Conservation (phyloP, 768 basidiomycete species). For the Tephrocybe sp. region DNA sequence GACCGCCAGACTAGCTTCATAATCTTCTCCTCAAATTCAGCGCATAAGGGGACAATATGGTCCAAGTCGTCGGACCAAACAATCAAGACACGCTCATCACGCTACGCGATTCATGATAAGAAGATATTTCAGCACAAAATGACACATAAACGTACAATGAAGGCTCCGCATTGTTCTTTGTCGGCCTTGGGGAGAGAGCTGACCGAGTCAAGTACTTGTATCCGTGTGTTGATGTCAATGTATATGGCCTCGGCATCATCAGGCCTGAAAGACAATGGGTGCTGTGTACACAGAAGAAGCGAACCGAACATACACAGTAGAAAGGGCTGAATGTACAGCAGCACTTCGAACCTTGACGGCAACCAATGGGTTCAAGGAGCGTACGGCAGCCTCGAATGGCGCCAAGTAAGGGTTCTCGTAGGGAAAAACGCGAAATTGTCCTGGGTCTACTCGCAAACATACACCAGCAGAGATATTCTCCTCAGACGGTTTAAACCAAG, state of each 20-base stretch:
- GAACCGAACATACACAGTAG: conserved; percentile 50
- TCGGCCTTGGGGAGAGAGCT: conserved; percentile 68
- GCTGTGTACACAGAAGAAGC: background rate
- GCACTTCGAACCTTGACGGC: conserved; percentile 80
- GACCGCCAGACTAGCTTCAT: conserved; percentile 55
- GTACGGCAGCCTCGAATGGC: conserved; percentile 80
- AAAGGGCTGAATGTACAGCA: conserved; percentile 75
- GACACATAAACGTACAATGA: conserved; percentile 52
- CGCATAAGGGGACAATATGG: conserved; percentile 68
- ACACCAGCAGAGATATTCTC: conserved; percentile 81
- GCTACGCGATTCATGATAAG: conserved; percentile 35
- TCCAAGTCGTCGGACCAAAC: conserved; percentile 87
- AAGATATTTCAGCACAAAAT: conserved; percentile 4
- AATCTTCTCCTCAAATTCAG: conserved; percentile 69
- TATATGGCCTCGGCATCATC: conserved; percentile 62
- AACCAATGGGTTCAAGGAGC: conserved; percentile 76
- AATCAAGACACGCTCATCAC: conserved; percentile 79
- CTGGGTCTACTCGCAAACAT: conserved; percentile 65
- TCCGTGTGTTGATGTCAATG: conserved; percentile 78
- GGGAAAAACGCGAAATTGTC: conserved; percentile 78
- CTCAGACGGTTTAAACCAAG: conserved; percentile 85
- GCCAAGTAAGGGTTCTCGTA: conserved; percentile 80
- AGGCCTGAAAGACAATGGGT: conserved; percentile 32
- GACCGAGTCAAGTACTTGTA: conserved; percentile 80
- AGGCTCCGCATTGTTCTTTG: conserved; percentile 90